Percentiles rank a stretch among this genome's conserved stretches.
These are phyloP conservation scores for Verticillium isaacii DNA, from an alignment of 2,329 filamentous ascomycete genomes.

Conservation along the genomic window DNA sequence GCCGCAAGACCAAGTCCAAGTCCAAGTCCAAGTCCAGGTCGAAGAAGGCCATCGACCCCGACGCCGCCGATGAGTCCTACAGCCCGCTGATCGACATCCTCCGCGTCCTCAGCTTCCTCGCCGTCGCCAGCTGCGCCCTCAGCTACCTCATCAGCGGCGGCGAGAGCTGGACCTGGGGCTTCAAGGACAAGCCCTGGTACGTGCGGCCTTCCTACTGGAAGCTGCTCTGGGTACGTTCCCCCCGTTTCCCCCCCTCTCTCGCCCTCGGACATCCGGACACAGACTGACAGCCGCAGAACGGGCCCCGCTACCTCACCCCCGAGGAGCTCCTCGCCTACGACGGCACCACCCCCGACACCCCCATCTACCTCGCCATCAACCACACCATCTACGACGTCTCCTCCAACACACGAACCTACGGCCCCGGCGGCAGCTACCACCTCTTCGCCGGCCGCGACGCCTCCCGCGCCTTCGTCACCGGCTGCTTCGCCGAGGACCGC, in stretches of 20 bases:
- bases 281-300: slow-evolving; percentile 32
- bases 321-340: slow-evolving; percentile 70
- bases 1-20: slow-evolving; percentile 17
- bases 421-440: slow-evolving; percentile 79
- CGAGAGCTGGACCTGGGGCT: slow-evolving; percentile 64
- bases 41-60: slow-evolving; percentile 19
- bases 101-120: slow-evolving; percentile 62
- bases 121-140: slow-evolving; percentile 61
- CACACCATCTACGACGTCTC: slow-evolving; percentile 81
- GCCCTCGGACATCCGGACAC: background rate
- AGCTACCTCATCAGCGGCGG: slow-evolving; percentile 74
- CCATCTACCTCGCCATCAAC: slow-evolving; percentile 88
- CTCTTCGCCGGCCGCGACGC: slow-evolving; percentile 86
- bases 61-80: slow-evolving; percentile 60
- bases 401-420: slow-evolving; percentile 65
- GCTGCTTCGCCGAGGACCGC: slow-evolving; percentile 83
- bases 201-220: slow-evolving; percentile 54
- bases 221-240: slow-evolving; percentile 50
- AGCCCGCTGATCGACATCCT: slow-evolving; percentile 59
- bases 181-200: slow-evolving; percentile 58
- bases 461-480: slow-evolving; percentile 83
- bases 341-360: slow-evolving; percentile 68
- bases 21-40: slow-evolving; percentile 21
- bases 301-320: slow-evolving; percentile 68
- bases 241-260: slow-evolving; percentile 4